Base-by-base conservation (phyloP, 164 flowering plant species). In the Nymphaea thermarum region DNA sequence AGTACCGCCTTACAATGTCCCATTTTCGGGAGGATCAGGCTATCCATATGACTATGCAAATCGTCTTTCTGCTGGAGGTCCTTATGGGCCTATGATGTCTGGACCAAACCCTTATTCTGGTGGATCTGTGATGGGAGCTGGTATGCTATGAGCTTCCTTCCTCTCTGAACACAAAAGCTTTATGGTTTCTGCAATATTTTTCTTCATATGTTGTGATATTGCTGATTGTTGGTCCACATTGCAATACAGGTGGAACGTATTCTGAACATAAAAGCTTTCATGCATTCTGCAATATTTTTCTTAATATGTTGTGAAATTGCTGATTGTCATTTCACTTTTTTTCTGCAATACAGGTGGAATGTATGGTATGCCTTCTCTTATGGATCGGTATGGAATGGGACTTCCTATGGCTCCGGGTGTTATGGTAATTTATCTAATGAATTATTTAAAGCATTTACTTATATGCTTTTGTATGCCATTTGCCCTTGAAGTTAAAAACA, bases 51-150 rank as follows among this genome's bases (percentile, higher is more conserved):
- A 89, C 64, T 91, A 88, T 70, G 85, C 82, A 25, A 81, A 66
- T 72, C 93, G 99, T 16, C 71, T 87, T 70, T 79, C 97, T 77
- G 82, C 86, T 18, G 94, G 96, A 44, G 90, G 91, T 78, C 99
- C 96, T 53, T 94, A 82, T 66, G 80, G 94, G 64, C 87, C 91
- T 12, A 65, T 95, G 69, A 67, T 91, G 73, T 78, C 94, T 69
- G 91, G 81, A 44, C 93, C 95, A 66, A 64, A 90, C 63, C 96
- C 97, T 18, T 91, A 89, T 74, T 70, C 94, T 14, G 65, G 87
- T 72, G 95, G 93, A 78, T 82, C 96, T n/a, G 79, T 88, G 80
- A 73, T 88, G 77, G 89, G 95, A 68, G 80, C 83, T 84, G 90
- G 96, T 87, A 72, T 25, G 53, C 53, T 5, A 45, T 45, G 10